phyloP scores from a whole-genome alignment of 768 basidiomycete genomes.

The Mycena polygramma region DNA sequence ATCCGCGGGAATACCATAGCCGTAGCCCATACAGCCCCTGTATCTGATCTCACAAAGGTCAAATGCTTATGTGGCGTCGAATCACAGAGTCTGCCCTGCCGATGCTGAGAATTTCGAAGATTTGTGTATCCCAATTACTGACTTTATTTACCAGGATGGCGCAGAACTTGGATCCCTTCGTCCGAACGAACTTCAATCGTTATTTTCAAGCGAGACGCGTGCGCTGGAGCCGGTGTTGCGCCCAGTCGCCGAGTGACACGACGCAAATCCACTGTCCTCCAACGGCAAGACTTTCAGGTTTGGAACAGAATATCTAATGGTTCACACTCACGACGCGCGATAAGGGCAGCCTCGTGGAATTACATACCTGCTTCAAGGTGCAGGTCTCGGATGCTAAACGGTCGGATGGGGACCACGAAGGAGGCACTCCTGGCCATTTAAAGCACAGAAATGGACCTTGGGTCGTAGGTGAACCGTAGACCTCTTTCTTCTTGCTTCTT shows the following conservation, averaged over 20 bases:
- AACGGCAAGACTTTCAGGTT: not conserved
- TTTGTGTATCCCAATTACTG: not conserved
- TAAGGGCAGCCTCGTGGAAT: not conserved
- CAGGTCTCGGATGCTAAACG: slow-evolving; percentile 8
- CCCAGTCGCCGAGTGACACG: not conserved
- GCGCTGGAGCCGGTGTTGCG: not conserved
- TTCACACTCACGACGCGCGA: slow-evolving; percentile 1
- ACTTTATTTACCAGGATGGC: not conserved
- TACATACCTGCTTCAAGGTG: not conserved
- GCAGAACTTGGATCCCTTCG: not conserved
- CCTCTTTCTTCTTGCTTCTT: too few relatives aligned
- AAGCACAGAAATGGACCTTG: not conserved
- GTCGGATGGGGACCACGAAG: slow-evolving; percentile 13
- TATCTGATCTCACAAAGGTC: slow-evolving; percentile 1
- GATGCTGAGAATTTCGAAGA: slow-evolving; percentile 12
- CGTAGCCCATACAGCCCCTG: not conserved
- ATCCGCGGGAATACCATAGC: not conserved
- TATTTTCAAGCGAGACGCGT: not conserved
- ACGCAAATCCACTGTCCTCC: not conserved
- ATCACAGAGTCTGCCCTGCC: not conserved
- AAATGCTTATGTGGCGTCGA: slow-evolving; percentile 3
- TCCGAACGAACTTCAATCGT: not conserved
- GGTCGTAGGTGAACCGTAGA: not conserved
- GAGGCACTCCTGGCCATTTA: not conserved
- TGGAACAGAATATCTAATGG: not conserved